Base-by-base conservation (phyloP, 305 asterid genomes). In the Lippia alba region DNA sequence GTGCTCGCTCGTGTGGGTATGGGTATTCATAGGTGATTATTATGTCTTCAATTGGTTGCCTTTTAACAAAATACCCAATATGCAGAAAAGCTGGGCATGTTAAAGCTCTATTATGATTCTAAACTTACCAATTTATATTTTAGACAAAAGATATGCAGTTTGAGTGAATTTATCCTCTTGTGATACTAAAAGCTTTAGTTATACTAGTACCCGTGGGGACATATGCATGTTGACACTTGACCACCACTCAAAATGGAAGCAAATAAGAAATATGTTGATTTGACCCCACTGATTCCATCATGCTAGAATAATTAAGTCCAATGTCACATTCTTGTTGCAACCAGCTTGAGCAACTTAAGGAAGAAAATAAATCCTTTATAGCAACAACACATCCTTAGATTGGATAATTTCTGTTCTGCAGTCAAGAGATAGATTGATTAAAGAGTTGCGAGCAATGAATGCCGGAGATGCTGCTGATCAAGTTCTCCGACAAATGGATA, bases 381-480 rank as follows among this genome's bases (percentile, higher is more conserved):
- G 61, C 60, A 66, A 36, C 63, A 14, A 6, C 32, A 49, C 20
- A 67, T 67, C 46, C 70, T 72, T 68, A 75, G 16, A 53, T 66
- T 63, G 36, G 66, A 39, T 64, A 15, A 19, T 66, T 66, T 61
- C 62, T 30, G 61, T 53, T 64, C 51, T 33, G 48, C 85, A 95
- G 99, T 86, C 98, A 56, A 87, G 96, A 81, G 99, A 95, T 67
- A 89, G 83, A 72, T 76, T 95, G 89, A 81, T 92, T 20, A 95
- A 87, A 80, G 87, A 84, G 64, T 80, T 95, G 85, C 90, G 97
- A 74, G 85, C 86, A 62, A 90, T 92, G 97, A 89, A 84, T 85
- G 99, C 99, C 50, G 97, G 97, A 74, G 98, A 95, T 75, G 99
- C 98, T 45, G 98, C 99, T 54, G 99, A 95, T 82, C 99, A 95